Evolutionary conservation across 371 early-diverging fungal genomes (phyloP), one percentile per base, ranked within the genome.

Genomic region (Cokeromyces recurvatus): DNA sequence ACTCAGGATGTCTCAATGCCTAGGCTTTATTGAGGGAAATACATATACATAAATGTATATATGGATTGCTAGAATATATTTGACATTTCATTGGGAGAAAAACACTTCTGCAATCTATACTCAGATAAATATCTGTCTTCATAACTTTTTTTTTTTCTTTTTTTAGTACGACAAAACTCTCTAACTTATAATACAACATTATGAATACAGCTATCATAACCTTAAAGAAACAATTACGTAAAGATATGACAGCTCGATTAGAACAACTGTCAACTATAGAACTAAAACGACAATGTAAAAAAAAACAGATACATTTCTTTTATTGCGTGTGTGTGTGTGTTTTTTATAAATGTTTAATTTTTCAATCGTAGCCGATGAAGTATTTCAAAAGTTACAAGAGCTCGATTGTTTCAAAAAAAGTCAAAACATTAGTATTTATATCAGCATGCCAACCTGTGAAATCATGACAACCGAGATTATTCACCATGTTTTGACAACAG

Each of bases 361-460:
- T 21, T 32, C 16, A 21, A 32, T 21, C 34, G 1, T 51, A 83
- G 81, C 81, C 17, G 59, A 60, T 6, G 56, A 56, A 19, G 78
- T 85, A 5, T 58, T 68, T 19, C 59, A 79, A 23, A 67, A 68
- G 23, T 59, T 85, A 14, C 39, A 80, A 15, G 35, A 50, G 6
- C 45, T 79, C 24, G 64, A 69, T 2, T 62, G 47, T 12, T 87
- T 77, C 48, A 50, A 74, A 17, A 43, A 57, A 4, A 76, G 77
- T 44, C 65, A 68, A 35, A 64, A 64, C 43, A 51, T 87, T 27
- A 81, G 84, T 29, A 69, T 85, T n/a, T 87, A 79, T 41, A 73
- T 84, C 41, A 83, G 81, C 51, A 79, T 82, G 77, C 77, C 79
- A 2, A 51, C 45, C 12, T 69, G 79, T 14, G 87, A 87, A 54